Conservation (phyloP, 345 rosid genomes). For the Jatropha curcas region DNA sequence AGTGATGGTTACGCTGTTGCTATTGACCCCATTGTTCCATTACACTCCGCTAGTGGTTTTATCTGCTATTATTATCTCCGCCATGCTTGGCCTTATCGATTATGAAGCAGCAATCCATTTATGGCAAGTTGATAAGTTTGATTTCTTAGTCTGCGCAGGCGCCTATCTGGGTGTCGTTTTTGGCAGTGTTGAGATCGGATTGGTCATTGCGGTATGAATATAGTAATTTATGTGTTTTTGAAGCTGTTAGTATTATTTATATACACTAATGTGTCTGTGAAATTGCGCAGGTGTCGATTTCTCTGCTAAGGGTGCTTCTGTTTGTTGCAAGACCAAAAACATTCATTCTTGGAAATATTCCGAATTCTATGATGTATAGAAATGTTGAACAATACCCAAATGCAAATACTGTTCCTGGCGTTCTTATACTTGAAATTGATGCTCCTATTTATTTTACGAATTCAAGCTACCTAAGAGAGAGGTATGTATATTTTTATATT, state of each 20-base stretch:
- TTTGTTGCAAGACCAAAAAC: constrained; percentile 88
- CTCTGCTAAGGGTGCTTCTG: constrained; percentile 64
- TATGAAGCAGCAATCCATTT: constrained; percentile 80
- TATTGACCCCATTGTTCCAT: constrained; percentile 80
- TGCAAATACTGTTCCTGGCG: constrained; percentile 52
- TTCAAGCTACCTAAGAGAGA: constrained; percentile 78
- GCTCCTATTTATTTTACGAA: constrained; percentile 92
- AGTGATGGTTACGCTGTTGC: constrained; percentile 76
- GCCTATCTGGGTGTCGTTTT: constrained; percentile 87
- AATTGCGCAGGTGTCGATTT: constrained; percentile 54
- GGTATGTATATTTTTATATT: constrained; percentile 38
- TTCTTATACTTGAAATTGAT: constrained; percentile 69
- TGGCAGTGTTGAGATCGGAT: constrained; percentile 78
- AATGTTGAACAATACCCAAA: constrained; percentile 69
- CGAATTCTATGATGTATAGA: constrained; percentile 57
- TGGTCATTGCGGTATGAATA: constrained; percentile 55
- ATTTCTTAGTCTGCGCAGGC: constrained; percentile 72
- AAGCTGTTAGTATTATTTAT: too few species aligned
- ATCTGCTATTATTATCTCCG: constrained; percentile 71
- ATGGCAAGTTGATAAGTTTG: constrained; percentile 83
- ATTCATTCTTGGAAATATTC: constrained; percentile 61
- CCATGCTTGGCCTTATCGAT: constrained; percentile 95
- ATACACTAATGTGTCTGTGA: not conserved
- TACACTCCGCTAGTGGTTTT: constrained; percentile 95
- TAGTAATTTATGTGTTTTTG: too few species aligned